Evolutionary conservation across 345 rosid genomes (phyloP).

Genomic region (Iberis pinnata): DNA sequence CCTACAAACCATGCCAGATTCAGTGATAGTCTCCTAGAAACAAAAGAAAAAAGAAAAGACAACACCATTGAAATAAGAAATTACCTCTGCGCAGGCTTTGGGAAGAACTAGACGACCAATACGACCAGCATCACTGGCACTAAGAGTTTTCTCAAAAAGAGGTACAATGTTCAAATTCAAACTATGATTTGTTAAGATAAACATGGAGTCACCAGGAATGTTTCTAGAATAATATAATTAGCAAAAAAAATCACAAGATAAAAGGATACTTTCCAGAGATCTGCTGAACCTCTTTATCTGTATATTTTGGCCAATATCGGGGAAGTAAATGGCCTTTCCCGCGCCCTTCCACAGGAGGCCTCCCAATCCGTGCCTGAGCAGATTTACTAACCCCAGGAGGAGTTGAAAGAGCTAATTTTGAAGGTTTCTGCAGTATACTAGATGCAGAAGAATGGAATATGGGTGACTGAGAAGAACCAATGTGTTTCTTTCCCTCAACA

Average conservation of each 20-base stretch:
- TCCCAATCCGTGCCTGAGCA: constrained; percentile 50
- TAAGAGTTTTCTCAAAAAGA: constrained; percentile 87
- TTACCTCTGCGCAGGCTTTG: constrained; percentile 95
- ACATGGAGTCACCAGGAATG: constrained; percentile 1
- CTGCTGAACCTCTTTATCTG: constrained; percentile 85
- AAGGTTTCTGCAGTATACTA: constrained; percentile 49
- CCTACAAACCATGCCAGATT: constrained; percentile 45
- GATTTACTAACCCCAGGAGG: constrained; percentile 44
- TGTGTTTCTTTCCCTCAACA: constrained; percentile 44
- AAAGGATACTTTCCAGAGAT: constrained; percentile 92
- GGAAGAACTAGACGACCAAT: constrained; percentile 95
- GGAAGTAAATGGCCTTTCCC: constrained; percentile 88
- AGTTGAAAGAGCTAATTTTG: constrained; percentile 33
- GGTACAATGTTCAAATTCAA: constrained; percentile 73
- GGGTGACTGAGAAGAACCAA: constrained; percentile 33
- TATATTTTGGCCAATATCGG: constrained; percentile 90
- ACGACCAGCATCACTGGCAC: constrained; percentile 97
- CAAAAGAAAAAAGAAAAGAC: neutral
- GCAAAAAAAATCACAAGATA: neutral
- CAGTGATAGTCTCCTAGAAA: constrained; percentile 10
- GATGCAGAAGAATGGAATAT: constrained; percentile 48
- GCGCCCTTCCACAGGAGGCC: constrained; percentile 81
- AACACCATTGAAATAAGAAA: constrained; percentile 1
- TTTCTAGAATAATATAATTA: neutral
- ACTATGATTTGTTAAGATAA: constrained; percentile 36